Conservation (phyloP, 345 rosid genomes). For the Linum tenue region DNA sequence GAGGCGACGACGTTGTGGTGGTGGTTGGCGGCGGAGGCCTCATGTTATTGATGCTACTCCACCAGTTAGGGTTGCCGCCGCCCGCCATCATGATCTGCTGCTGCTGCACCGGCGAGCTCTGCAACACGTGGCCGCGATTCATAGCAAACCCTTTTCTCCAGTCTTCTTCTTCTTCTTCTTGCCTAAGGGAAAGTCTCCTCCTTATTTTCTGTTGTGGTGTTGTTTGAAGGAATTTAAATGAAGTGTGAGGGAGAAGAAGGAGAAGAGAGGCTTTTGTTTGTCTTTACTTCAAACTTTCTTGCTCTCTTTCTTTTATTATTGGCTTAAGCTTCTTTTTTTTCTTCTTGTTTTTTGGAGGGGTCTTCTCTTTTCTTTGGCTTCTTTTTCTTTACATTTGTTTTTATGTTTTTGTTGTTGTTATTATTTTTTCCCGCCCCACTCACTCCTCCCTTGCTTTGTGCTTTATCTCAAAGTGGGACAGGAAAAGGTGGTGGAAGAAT, state of each 20-base stretch:
- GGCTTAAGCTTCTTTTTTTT: conserved; percentile 12
- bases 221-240: conserved; percentile 37
- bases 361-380: conserved; percentile 11
- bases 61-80: conserved; percentile 72
- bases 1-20: neutral
- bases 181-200: neutral
- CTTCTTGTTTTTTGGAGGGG: neutral
- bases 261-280: conserved; percentile 30
- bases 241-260: conserved; percentile 28
- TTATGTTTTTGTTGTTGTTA: conserved; percentile 1
- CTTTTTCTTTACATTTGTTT: conserved; percentile 13
- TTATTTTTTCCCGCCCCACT: neutral
- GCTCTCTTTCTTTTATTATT: conserved; percentile 16
- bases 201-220: neutral
- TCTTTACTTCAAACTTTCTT: conserved; percentile 9
- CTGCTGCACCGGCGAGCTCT: conserved; percentile 71
- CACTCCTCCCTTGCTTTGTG: neutral
- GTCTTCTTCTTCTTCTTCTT: neutral
- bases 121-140: conserved; percentile 57
- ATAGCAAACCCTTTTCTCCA: conserved; percentile 16
- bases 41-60: conserved; percentile 51
- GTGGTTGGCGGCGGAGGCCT: conserved; percentile 45
- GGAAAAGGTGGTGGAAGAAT: neutral
- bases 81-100: conserved; percentile 37
- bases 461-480: conserved; percentile 4